Percentiles rank a stretch among this genome's conserved stretches.
phyloP scores from a whole-genome alignment of 148 eudicot genomes.

The Mesembryanthemum crystallinum region DNA sequence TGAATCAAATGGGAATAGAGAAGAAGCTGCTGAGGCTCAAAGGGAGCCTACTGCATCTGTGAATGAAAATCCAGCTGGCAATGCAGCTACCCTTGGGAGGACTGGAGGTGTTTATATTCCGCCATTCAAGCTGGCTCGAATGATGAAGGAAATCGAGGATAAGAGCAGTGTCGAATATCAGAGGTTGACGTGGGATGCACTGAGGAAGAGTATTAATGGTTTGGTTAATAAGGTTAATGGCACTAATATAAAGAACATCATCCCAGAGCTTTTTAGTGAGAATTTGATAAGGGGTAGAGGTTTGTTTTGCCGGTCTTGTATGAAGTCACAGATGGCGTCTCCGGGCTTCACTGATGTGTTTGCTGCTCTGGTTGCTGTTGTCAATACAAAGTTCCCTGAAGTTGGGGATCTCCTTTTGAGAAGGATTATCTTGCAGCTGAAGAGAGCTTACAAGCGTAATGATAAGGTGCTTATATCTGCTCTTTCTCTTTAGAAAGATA shows the following conservation, averaged over 20 bases:
- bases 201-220: constrained; percentile 88
- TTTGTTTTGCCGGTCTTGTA: constrained; percentile 78
- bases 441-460: constrained; percentile 82
- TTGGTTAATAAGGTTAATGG: constrained; percentile 86
- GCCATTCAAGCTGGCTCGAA: constrained; percentile 75
- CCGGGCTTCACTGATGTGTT: constrained; percentile 86
- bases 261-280: constrained; percentile 76
- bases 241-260: constrained; percentile 72
- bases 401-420: constrained; percentile 76
- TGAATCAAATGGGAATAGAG: constrained; percentile 14
- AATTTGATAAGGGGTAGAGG: constrained; percentile 86
- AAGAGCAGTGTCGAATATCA: constrained; percentile 83
- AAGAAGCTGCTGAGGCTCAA: constrained; percentile 26
- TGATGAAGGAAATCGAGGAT: constrained; percentile 82
- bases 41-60: constrained; percentile 12
- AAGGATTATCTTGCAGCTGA: constrained; percentile 75
- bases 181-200: constrained; percentile 87
- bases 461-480: constrained; percentile 53
- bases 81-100: constrained; percentile 45
- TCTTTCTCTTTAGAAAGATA: background rate
- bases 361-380: constrained; percentile 86
- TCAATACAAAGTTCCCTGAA: constrained; percentile 82
- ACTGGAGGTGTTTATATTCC: constrained; percentile 91
- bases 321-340: constrained; percentile 95
- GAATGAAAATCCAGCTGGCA: constrained; percentile 21